Evolutionary conservation across 208 protist genomes (phyloP).

Genomic region (Wallacemonas rigidus): DNA sequence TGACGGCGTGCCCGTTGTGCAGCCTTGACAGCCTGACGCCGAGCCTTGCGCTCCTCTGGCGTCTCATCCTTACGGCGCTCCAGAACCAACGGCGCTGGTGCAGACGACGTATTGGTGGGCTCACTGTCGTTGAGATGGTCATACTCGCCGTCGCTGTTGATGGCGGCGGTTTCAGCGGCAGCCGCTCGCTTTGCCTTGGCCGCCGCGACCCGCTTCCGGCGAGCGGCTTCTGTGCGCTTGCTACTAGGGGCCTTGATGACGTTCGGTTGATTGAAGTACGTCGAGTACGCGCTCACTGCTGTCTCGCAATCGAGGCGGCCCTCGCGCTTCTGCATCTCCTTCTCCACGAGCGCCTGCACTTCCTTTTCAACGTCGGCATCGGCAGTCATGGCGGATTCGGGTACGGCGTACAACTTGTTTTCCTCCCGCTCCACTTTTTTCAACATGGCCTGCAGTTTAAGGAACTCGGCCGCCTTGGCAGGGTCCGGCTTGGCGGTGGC

Average conservation of each 20-base stretch:
- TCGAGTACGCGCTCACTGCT: constrained; percentile 71
- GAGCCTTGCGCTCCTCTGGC: constrained; percentile 82
- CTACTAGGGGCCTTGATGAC: constrained; percentile 60
- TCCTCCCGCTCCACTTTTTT: constrained; percentile 16
- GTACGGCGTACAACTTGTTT: constrained; percentile 15
- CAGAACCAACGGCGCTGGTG: constrained; percentile 13
- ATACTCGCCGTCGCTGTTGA: constrained; percentile 25
- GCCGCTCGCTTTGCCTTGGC: constrained; percentile 6
- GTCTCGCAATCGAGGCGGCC: constrained; percentile 86
- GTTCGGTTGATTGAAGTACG: constrained; percentile 90
- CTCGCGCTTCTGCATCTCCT: constrained; percentile 15
- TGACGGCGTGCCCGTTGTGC: constrained; percentile 69
- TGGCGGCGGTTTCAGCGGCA: constrained; percentile 15
- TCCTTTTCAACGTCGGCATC: constrained; percentile 48
- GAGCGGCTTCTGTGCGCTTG: constrained; percentile 23
- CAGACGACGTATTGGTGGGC: not conserved
- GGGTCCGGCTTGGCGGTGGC: not conserved
- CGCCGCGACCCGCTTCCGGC: constrained; percentile 14
- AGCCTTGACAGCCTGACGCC: constrained; percentile 78
- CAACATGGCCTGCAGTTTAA: constrained; percentile 7
- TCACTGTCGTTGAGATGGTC: no score
- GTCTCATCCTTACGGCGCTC: constrained; percentile 71
- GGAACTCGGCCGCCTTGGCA: constrained; percentile 9
- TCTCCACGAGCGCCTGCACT: constrained; percentile 31
- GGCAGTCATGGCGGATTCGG: constrained; percentile 2